phyloP scores from a whole-genome alignment of 1,284 basidiomycete genomes.

The Golubevia pallescens region DNA sequence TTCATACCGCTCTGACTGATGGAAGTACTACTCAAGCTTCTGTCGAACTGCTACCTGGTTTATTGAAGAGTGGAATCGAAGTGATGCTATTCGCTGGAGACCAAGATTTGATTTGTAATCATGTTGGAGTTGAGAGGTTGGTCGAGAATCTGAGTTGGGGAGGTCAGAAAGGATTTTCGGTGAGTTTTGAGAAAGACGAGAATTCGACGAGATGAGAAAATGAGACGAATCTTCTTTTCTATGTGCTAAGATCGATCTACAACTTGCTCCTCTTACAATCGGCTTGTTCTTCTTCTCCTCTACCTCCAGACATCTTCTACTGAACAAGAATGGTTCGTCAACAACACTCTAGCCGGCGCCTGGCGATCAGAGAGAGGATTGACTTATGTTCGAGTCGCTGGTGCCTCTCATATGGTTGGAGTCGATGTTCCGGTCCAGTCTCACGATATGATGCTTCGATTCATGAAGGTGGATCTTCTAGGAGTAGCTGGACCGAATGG shows the following conservation, averaged over 20 bases:
- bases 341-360: conserved; percentile 38
- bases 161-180: conserved; percentile 34
- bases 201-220: no score
- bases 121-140: conserved; percentile 46
- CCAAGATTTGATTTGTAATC: conserved; percentile 59
- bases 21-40: conserved; percentile 24
- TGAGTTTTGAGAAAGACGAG: conserved; percentile 3
- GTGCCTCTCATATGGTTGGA: conserved; percentile 59
- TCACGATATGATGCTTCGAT: conserved; percentile 63
- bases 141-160: conserved; percentile 44
- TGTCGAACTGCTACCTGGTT: conserved; percentile 36
- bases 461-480: conserved; percentile 49
- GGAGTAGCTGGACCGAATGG: conserved; percentile 39
- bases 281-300: conserved; percentile 8
- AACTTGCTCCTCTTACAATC: neutral
- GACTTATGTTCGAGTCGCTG: conserved; percentile 47
- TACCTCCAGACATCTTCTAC: conserved; percentile 10
- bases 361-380: conserved; percentile 46
- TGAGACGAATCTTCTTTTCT: neutral
- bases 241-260: neutral
- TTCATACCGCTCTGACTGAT: conserved; percentile 31
- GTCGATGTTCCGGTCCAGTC: conserved; percentile 50
- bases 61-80: conserved; percentile 38
- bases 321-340: conserved; percentile 44
- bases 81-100: conserved; percentile 60